Evolutionary conservation across 306 rosid genomes (phyloP), one percentile per base, ranked within the genome.

Genomic region (Leucaena leucocephala): DNA sequence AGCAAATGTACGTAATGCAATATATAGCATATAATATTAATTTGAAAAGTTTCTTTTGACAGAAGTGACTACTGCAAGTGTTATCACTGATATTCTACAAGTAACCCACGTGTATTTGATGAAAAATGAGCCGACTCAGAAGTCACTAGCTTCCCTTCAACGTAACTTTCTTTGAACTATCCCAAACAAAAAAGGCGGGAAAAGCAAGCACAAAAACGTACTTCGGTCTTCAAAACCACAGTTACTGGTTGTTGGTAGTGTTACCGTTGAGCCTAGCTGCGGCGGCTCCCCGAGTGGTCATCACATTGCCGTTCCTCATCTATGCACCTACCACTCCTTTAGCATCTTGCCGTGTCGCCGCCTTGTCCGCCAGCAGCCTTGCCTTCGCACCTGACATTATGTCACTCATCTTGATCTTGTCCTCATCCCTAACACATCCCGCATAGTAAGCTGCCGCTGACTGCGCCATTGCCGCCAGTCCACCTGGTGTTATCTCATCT

Each of bases 231-330:
- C 27, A 27, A 27, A 27, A 27, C 27, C 2, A 38, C 40, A 38
- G 0, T 19, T 19, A 57, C 66, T 21, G 72, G 3, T 49, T 10
- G 5, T 38, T 38, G 39, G 71, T 82, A 2, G 80, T 35, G n/a
- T 38, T 84, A 77, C 89, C 86, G 16, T 89, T 91, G 34, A 90
- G 90, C 82, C 82, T 87, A 3, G 96, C 94, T 44, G 97, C 93
- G 1, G 91, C 85, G 1, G 86, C 76, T 7, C 98, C 96, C 0
- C 87, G 91, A 54, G 79, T 81, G 0, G 87, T 83, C 0, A 66
- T 17, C 14, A 81, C 76, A 6, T 33, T 82, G 73, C 75, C 83
- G 81, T 90, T 91, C 86, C 90, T 81, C 45, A 82, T 49, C 90
- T 94, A 97, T 0, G 94, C 96, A 27, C 52, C 71, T 17, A 77